Base-by-base conservation (phyloP, 2,329 filamentous ascomycete genomes). In the Fusarium globosum region DNA sequence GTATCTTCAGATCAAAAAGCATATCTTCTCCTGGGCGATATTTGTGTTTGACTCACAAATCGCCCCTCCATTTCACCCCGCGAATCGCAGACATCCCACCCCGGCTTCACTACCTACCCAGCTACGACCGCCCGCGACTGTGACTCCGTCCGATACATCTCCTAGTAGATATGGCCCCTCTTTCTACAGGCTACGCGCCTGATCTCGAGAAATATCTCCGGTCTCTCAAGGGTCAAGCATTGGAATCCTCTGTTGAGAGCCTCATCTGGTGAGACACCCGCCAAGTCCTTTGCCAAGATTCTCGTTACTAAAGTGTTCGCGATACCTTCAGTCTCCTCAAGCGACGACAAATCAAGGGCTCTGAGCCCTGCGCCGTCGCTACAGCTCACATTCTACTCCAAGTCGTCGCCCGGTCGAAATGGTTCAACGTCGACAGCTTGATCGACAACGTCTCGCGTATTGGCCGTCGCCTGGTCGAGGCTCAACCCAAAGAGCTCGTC, bases 301-400 rank as follows among this genome's bases (percentile, higher is more conserved):
- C 49, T 53, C 21, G 52, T 59, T 72, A 39, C 71, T 71, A 68
- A 68, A 65, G 57, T 48, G 46, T 53, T 73, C 55, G 45, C 43
- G 36, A 42, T 59, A 16, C 23, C 77, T 43, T 41, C 58, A 96
- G 94, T 59, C 91, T 98, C 26, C 89, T 99, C 74, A 98, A 97
- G 83, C 89, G 95, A 81, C 89, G 95, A 77, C 96, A 98, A 81
- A 97, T 99, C 79, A 90, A 90, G 70, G 94, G 94, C 74, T 94
- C 95, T 52, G 91, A 96, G 82, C 90, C 93, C 81, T 98, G 95
- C 83, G 96, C 96, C 65, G 91, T 96, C 67, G 95, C 95, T 69
- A 98, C 96, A 6, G 94, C 95, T 28, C 93, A 97, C 77, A 91
- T 98, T 35, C 90, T 99, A 48, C 89, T 95, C 58, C 93, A 94